Conservation (phyloP, 345 rosid species). For the Lagerstroemia speciosa region DNA sequence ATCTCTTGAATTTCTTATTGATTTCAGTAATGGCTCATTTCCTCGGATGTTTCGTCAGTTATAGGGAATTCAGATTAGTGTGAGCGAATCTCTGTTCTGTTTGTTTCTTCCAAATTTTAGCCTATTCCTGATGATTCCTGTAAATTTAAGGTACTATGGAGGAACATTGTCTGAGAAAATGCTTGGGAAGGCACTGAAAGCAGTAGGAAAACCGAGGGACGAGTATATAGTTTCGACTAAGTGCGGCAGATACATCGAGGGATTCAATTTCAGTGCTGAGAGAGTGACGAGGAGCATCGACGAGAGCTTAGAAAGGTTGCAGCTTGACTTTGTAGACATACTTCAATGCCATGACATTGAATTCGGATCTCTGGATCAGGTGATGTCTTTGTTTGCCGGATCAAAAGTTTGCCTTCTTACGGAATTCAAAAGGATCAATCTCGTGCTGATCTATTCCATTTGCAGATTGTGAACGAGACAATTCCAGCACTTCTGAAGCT, state of each 20-base stretch:
- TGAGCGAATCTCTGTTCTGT: not conserved
- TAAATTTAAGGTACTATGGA: slow-evolving; percentile 58
- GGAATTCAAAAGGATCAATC: not conserved
- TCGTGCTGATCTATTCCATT: slow-evolving; percentile 4
- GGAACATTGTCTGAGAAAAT: slow-evolving; percentile 82
- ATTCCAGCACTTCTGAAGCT: slow-evolving; percentile 84
- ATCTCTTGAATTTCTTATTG: not conserved
- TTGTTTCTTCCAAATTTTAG: not conserved
- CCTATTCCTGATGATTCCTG: not conserved
- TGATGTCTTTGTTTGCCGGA: slow-evolving; percentile 11
- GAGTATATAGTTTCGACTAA: slow-evolving; percentile 80
- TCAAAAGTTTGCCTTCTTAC: not conserved
- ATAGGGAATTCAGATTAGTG: not conserved
- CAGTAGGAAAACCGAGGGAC: slow-evolving; percentile 58
- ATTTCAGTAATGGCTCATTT: not conserved
- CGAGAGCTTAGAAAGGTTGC: slow-evolving; percentile 78
- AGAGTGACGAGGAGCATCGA: slow-evolving; percentile 75
- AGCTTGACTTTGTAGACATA: slow-evolving; percentile 84
- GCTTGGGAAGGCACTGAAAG: slow-evolving; percentile 82
- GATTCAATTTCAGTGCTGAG: slow-evolving; percentile 94
- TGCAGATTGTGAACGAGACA: slow-evolving; percentile 77
- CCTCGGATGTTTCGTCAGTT: not conserved
- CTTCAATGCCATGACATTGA: slow-evolving; percentile 91
- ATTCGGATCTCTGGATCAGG: slow-evolving; percentile 87
- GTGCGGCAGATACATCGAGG: slow-evolving; percentile 71